Base-by-base conservation (phyloP, 805 yeast species). In the Wickerhamiella cacticola region DNA sequence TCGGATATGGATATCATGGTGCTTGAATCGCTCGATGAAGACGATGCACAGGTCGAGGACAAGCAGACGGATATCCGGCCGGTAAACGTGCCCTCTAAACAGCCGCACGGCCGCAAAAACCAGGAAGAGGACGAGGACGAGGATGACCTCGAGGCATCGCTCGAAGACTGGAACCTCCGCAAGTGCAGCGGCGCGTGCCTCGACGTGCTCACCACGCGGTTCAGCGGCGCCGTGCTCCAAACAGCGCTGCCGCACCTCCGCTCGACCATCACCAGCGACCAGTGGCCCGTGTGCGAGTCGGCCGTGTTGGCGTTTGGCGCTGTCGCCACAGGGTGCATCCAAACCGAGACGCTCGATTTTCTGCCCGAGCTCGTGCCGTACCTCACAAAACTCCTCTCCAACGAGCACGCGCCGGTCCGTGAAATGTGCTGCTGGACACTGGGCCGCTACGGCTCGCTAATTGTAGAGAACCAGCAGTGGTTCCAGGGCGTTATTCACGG, bases 341-440 rank as follows among this genome's bases (percentile, higher is more conserved):
- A 80, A 48, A 71, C 75, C 46, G 60, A 55, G 24, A 79, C 87
- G 4, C 65, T 78, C 18, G 77, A 76, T 35, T 82, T 82, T 56
- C 68, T 92, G 35, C 94, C 96, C 2, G 74, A 78, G 24, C 67
- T 92, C 41, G 78, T 89, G 28, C 95, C 95, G 31, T 87, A 80
- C 60, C 69, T 92, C 52, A 87, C 87, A 23, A 85, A 86, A 49
- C 71, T 94, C 57, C 66, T 88, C 50, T 70, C 70, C 47, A 96
- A 88, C 62, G 58, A 57, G 29, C 81, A 87, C 64, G 80, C 95
- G 7, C 75, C 94, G 18, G 94, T 92, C 3, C 74, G 97, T 55
- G 94, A 86, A 63, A 92, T 92, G 46, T 69, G 95, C 0, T 89
- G 97, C 68, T 92, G 98, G 98, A 84, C 97, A 0, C 67, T 92